These are phyloP conservation scores for Eudorina sp. DNA, from an alignment of 139 green algal genomes.

Conservation along the genomic window DNA sequence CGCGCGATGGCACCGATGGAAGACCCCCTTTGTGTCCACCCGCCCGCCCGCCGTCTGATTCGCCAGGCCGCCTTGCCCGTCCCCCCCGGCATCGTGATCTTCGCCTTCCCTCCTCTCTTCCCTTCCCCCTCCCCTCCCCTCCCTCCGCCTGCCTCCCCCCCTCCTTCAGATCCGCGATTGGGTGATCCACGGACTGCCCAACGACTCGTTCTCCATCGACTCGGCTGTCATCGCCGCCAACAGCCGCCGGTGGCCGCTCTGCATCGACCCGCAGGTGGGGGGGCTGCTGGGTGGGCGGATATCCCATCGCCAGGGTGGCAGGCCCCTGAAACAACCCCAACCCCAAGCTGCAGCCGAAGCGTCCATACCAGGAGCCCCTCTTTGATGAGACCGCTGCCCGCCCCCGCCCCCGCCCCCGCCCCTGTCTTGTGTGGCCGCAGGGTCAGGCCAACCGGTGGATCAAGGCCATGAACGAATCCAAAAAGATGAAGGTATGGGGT, in stretches of 20 bases:
- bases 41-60: too few relatives aligned
- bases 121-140: not conserved
- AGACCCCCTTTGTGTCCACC: too few relatives aligned
- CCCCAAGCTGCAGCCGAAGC: too few relatives aligned
- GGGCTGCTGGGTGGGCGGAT: not conserved
- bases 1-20: too few relatives aligned
- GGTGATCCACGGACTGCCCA: constrained; percentile 81
- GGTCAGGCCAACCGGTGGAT: constrained; percentile 89
- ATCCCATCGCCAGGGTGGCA: too few relatives aligned
- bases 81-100: too few relatives aligned
- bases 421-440: constrained; percentile 29
- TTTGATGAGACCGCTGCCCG: too few relatives aligned
- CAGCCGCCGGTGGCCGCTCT: constrained; percentile 71
- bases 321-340: too few relatives aligned
- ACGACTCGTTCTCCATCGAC: constrained; percentile 81
- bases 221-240: constrained; percentile 74
- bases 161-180: constrained; percentile 67
- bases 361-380: too few relatives aligned
- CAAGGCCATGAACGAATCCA: constrained; percentile 76
- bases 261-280: constrained; percentile 73
- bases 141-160: not conserved
- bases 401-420: not conserved
- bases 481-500: constrained; percentile 69
- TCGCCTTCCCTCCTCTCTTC: too few relatives aligned
- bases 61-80: too few relatives aligned